phyloP scores from a whole-genome alignment of 2,329 filamentous ascomycete genomes.

The Geoglossum cookeanum region DNA sequence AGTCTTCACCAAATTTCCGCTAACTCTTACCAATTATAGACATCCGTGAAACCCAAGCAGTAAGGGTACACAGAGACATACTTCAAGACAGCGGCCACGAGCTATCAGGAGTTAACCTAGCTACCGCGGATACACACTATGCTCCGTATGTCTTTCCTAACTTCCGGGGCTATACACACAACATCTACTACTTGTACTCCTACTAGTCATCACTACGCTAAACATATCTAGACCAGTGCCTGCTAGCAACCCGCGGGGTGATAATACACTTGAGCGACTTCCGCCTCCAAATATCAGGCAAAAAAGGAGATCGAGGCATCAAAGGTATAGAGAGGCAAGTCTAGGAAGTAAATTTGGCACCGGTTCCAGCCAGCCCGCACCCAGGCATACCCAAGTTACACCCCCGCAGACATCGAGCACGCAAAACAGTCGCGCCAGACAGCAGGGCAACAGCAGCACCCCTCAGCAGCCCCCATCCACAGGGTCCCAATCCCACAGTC shows the following conservation, averaged over 20 bases:
- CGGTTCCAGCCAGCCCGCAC: background rate
- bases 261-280: background rate
- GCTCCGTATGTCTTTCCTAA: background rate
- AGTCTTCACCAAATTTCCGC: background rate
- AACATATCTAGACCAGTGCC: background rate
- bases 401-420: background rate
- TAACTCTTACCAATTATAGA: background rate
- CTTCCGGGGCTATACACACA: background rate
- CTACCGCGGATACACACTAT: background rate
- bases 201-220: background rate
- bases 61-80: too few relatives aligned
- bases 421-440: background rate
- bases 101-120: background rate
- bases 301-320: background rate
- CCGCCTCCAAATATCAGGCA: background rate
- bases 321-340: background rate
- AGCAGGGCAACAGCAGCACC: background rate
- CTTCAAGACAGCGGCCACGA: background rate
- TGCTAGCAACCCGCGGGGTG: background rate
- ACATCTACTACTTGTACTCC: background rate
- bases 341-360: background rate
- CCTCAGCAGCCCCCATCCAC: background rate
- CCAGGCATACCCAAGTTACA: background rate
- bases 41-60: background rate
- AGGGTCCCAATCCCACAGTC: background rate